Base-by-base conservation (phyloP, 2,329 filamentous ascomycete genomes). In the Escovopsis weberi region DNA sequence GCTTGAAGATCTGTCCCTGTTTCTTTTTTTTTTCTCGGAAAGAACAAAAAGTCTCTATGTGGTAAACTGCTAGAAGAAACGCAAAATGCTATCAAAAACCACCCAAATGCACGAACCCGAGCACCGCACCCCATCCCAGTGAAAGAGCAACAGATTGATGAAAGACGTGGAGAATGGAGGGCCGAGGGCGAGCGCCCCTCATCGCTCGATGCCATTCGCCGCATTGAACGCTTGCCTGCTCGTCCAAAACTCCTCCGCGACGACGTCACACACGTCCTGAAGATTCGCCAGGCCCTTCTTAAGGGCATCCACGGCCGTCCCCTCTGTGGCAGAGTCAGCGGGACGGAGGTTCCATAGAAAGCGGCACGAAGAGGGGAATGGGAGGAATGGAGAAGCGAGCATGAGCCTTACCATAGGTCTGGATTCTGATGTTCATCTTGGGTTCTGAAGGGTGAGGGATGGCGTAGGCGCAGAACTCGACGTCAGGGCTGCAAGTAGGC, bases 391-490 rank as follows among this genome's bases (percentile, higher is more conserved):
- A 9, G 12, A 9, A 26, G 19, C 8, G 37, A 23, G 5, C 23
- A 5, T 1, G 19, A 12, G 37, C 63, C 78, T 59, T 68, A 94
- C 89, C 85, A 56, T 91, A 96, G 51, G 89, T 98, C 64, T 98
- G 91, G 48, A 98, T 96, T 55, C 91, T 78, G 48, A 98, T 69
- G 58, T 96, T 94, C 89, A 98, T 94, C 66, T 94, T 91, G 35
- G 80, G 69, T 64, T 98, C 91, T 34, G 88, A 94, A 40, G 91
- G 91, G 64, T 98, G 91, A 28, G 91, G 91, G 47, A 98, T 96
- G 7, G 89, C 85, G 63, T 98, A 98, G 47, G 89, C 91, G 64
- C 91, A 96, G 65, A 98, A 95, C 61, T 98, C 91, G 46, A 98
- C 91, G 49, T 91, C 79, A 28, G 91, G 89, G 61, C 89, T 96